A percentile compares a stretch with the other conserved stretches of the same genome.
phyloP scores from a whole-genome alignment of 164 flowering plant species.

The Chloranthus sessilifolius region DNA sequence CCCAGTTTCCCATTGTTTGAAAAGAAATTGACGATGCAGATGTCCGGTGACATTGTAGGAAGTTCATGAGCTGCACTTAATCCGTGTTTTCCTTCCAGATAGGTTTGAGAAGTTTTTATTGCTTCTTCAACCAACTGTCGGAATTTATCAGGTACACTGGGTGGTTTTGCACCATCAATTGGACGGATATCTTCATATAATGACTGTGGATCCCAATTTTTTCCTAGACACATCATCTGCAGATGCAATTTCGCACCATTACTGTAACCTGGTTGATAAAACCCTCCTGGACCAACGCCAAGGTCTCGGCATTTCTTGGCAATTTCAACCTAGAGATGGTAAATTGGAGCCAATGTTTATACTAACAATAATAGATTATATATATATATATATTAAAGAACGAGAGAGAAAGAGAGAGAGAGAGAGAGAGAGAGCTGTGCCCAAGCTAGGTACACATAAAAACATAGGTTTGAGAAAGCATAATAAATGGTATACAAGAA shows the following conservation, averaged over 20 bases:
- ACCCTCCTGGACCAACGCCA: constrained; percentile 71
- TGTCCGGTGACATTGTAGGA: constrained; percentile 58
- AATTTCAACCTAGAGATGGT: constrained; percentile 41
- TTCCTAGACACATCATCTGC: constrained; percentile 93
- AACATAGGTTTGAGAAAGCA: background rate
- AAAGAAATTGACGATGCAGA: constrained; percentile 82
- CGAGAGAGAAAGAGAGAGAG: background rate
- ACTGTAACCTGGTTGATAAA: constrained; percentile 69
- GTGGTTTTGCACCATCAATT: constrained; percentile 54
- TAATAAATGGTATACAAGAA: background rate
- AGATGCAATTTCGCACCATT: constrained; percentile 51
- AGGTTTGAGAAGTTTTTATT: constrained; percentile 37
- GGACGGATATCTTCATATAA: constrained; percentile 34
- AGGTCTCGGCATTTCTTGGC: constrained; percentile 51
- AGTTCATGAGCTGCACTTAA: constrained; percentile 28
- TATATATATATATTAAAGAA: background rate
- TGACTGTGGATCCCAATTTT: constrained; percentile 72
- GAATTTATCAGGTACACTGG: constrained; percentile 47
- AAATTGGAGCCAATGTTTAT: too few relatives aligned
- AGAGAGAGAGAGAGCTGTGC: background rate
- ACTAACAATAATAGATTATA: background rate
- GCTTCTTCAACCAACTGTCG: constrained; percentile 39
- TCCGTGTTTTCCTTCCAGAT: too few relatives aligned
- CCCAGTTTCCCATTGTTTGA: constrained; percentile 61
- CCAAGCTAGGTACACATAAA: background rate